A percentile compares a stretch with the other conserved stretches of the same genome.
Evolutionary conservation across 805 yeast genomes (phyloP).

Genomic region (Candida chauliodis): DNA sequence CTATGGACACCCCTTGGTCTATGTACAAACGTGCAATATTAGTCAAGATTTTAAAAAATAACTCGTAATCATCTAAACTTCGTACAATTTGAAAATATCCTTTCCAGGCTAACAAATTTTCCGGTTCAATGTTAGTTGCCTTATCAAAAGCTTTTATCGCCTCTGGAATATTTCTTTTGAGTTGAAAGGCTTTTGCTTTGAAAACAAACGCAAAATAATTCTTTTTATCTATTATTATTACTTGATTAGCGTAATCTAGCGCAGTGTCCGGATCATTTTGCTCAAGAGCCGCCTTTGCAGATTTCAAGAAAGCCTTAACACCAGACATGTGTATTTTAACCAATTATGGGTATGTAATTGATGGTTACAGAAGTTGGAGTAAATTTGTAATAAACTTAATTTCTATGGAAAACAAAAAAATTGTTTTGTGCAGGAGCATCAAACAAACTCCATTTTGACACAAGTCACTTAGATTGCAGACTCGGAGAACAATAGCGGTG

Average conservation of each 20-base stretch:
- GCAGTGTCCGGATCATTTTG: conserved; percentile 61
- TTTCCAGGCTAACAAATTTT: conserved; percentile 71
- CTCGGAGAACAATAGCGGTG: too few species aligned
- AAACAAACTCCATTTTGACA: too few species aligned
- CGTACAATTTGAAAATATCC: conserved; percentile 58
- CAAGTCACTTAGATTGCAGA: too few species aligned
- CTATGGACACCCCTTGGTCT: conserved; percentile 41
- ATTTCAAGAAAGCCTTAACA: conserved; percentile 27
- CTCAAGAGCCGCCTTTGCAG: conserved; percentile 47
- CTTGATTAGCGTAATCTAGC: conserved; percentile 51
- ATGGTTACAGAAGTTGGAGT: background rate
- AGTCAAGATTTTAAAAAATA: conserved; percentile 48
- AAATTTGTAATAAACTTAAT: too few species aligned
- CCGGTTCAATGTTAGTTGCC: conserved; percentile 50
- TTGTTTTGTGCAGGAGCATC: too few species aligned
- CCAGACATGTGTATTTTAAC: conserved; percentile 16
- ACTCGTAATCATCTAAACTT: conserved; percentile 31
- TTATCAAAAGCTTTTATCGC: conserved; percentile 43
- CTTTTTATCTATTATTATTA: conserved; percentile 50
- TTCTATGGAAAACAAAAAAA: too few species aligned
- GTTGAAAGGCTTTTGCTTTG: conserved; percentile 64
- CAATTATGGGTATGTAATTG: background rate
- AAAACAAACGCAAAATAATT: conserved; percentile 68
- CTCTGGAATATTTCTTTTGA: conserved; percentile 30
- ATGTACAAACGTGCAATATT: conserved; percentile 35